phyloP scores from a whole-genome alignment of 495 filamentous ascomycete genomes.

The Hypoxylon lienhwacheense region DNA sequence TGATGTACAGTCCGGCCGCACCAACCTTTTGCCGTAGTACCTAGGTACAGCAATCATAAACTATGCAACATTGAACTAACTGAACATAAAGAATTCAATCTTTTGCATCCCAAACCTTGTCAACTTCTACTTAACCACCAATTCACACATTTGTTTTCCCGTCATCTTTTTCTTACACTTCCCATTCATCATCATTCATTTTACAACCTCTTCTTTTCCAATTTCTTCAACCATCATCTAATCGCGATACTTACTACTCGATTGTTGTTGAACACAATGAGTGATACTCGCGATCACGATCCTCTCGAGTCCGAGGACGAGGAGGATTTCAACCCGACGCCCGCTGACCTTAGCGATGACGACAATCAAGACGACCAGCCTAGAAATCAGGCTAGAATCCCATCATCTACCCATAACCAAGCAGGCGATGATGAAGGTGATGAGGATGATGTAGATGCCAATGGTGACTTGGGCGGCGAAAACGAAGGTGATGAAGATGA shows the following conservation, averaged over 20 bases:
- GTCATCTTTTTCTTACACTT: background rate
- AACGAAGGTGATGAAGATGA: conserved; percentile 57
- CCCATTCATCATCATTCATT: conserved; percentile 1
- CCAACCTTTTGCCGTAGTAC: too few relatives aligned
- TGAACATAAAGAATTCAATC: conserved; percentile 28
- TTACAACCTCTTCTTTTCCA: background rate
- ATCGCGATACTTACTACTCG: conserved; percentile 3
- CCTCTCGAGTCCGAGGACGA: conserved; percentile 69
- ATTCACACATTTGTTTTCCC: too few relatives aligned
- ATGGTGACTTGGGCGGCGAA: conserved; percentile 51
- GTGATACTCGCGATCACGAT: conserved; percentile 40
- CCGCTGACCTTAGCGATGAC: conserved; percentile 67
- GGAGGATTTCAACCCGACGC: conserved; percentile 77
- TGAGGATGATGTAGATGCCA: conserved; percentile 54
- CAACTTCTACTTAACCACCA: too few relatives aligned
- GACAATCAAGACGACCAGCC: conserved; percentile 53
- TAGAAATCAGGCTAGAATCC: conserved; percentile 30
- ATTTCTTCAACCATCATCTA: background rate
- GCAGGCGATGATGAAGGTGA: conserved; percentile 52
- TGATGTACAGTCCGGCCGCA: background rate
- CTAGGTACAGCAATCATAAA: background rate
- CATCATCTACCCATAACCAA: conserved; percentile 27
- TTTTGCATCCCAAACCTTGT: conserved; percentile 1
- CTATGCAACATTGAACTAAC: conserved; percentile 3
- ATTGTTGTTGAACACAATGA: conserved; percentile 51